Conservation (phyloP, 208 protist species). For the Sergeia podlipaevii region DNA sequence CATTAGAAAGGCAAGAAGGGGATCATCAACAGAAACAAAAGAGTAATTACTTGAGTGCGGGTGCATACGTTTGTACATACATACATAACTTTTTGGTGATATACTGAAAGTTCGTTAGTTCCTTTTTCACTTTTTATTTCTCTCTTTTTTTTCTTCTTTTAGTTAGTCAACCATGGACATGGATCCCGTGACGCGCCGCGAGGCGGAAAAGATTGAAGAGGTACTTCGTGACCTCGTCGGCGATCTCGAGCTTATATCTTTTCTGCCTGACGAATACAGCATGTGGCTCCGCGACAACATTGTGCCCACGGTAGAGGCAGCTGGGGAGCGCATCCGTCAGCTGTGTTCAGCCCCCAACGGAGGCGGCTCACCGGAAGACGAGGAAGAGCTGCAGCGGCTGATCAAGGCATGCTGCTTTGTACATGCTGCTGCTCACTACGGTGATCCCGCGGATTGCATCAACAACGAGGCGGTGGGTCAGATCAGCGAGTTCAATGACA, state of each 20-base stretch:
- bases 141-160: conserved; percentile 9
- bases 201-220: conserved; percentile 72
- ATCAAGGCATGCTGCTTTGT: conserved; percentile 38
- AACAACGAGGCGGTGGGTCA: conserved; percentile 61
- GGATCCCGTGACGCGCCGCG: conserved; percentile 73
- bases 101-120: conserved; percentile 3
- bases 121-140: conserved; percentile 9
- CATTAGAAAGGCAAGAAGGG: no score
- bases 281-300: conserved; percentile 60
- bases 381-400: conserved; percentile 33
- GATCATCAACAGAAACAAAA: no score
- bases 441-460: conserved; percentile 56
- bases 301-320: conserved; percentile 26
- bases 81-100: conserved; percentile 8
- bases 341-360: no score
- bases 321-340: conserved; percentile 2
- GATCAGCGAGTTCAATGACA: conserved; percentile 64
- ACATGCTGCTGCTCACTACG: conserved; percentile 45
- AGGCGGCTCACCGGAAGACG: background rate
- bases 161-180: conserved; percentile 56
- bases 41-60: no score
- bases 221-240: conserved; percentile 66
- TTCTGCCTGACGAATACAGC: conserved; percentile 57
- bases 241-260: conserved; percentile 63
- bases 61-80: no score